Evolutionary conservation across 495 filamentous ascomycete genomes (phyloP), one percentile per base, ranked within the genome.

Genomic region (Penicillium bialowiezense): DNA sequence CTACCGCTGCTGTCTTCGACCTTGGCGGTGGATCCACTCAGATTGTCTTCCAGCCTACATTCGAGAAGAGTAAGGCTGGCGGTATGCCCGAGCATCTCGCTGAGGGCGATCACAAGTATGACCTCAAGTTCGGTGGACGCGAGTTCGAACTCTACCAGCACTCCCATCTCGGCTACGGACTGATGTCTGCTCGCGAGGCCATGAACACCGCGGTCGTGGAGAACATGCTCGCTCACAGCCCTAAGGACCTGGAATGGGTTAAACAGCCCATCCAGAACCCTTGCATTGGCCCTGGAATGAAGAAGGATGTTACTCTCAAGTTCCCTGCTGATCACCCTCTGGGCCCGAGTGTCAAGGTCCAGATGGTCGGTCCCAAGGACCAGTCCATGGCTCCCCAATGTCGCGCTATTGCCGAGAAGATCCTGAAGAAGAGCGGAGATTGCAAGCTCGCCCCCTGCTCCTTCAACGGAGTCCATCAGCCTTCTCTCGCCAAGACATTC

Each of bases 31-130:
- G 92, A 36, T 96, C 90, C 13, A 98, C 93, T 24, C 93, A 98
- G 73, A 96, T 98, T 62, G 93, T 97, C 50, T 98, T 97, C 71
- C 80, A 97, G 67, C 93, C 93, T 14, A 96, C 85, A n/a, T 98
- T 95, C 65, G 81, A 85, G 60, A 80, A 86, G 62, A 81, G 78
- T 49, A 71, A 80, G 51, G 64, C 77, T 7, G 88, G 88, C 45
- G 92, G 92, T 50, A 90, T 97, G 86, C 93, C 93, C 2, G 86
- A 90, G 60, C 86, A 81, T 56, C 74, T 98, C 42, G 80, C 82
- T 17, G 84, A 90, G 32, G 93, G 93, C 54, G 95, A 97, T 65
- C 95, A 98, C 79, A 97, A 96, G 71, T 98, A 98, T 69, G 79
- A 86, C 37, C 82, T 98, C 51, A 77, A 84, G 33, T 97, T 96